Base-by-base conservation (phyloP, 2,329 filamentous ascomycete species). In the Talaromyces sp. region DNA sequence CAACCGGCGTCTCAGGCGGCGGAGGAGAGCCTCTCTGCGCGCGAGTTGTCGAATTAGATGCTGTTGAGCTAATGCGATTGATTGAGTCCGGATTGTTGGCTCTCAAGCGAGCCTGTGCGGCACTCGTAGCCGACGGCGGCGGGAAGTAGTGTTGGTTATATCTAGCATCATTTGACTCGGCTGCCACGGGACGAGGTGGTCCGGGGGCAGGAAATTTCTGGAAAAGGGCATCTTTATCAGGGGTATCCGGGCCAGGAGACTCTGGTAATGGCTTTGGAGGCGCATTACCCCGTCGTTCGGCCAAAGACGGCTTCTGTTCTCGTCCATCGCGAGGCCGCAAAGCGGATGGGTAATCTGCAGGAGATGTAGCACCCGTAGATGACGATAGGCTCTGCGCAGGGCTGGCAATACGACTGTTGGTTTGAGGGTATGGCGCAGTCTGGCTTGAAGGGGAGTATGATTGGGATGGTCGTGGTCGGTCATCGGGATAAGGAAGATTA, bases 11-110 rank as follows among this genome's bases (percentile, higher is more conserved):
- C 76, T 98, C 94, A 9, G 95, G 95, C 1, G 95, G 95, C 4
- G 95, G 94, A 5, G 95, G 95, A 33, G 94, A 98, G 50, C 95
- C 95, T 70, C 95, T 87, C 73, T 91, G 93, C 22, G 95, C 95
- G 69, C 91, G 88, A 2, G 94, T 97, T 0, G 95, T 99, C 2
- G 93, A 96, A 13, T 89, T 96, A 0, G 95, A 98, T 14, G 94
- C 93, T 8, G 92, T 96, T 2, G 94, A 97, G 72, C 85, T 87
- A 68, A 89, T 80, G 37, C 87, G 82, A 70, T 87, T 88, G 67
- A 89, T 82, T 1, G 84, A 82, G 33, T 75, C 78, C 10, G 82
- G 81, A 63, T 84, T 83, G 16, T 84, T 81, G 35, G 86, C 81
- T 58, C 82, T 81, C 64, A 87, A 75, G 31, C 78, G 78, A 45